These are phyloP conservation scores for Chrysoporthe deuterocubensis DNA, from an alignment of 2,329 filamentous ascomycete genomes.

Conservation along the genomic window DNA sequence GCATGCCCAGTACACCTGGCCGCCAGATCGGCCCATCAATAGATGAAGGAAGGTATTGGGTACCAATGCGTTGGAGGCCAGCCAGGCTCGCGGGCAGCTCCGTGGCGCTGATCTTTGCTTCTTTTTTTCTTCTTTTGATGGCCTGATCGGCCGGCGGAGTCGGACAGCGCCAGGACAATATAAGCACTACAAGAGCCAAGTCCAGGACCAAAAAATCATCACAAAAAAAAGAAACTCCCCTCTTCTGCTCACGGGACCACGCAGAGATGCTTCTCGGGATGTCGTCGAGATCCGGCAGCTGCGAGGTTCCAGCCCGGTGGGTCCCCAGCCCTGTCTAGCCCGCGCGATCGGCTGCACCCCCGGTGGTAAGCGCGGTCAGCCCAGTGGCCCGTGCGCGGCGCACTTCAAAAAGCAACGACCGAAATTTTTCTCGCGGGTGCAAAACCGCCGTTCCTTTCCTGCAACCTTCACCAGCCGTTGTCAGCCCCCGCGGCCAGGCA, in stretches of 20 bases:
- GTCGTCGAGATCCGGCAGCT: not conserved
- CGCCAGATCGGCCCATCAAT: not conserved
- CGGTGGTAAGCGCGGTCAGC: not conserved
- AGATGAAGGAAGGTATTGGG: not conserved
- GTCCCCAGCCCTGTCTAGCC: not conserved
- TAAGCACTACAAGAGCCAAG: not conserved
- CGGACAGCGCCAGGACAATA: not conserved
- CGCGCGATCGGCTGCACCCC: too few species aligned
- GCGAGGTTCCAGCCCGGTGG: not conserved
- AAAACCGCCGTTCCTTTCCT: not conserved
- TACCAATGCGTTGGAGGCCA: not conserved
- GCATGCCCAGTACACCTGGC: not conserved
- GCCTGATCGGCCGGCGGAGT: not conserved
- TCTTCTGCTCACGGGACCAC: not conserved
- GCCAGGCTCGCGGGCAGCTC: too few species aligned
- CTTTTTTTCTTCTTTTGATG: not conserved
- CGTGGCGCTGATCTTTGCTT: not conserved
- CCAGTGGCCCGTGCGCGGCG: slow-evolving; percentile 22
- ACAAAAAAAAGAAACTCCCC: not conserved
- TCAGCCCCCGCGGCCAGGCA: not conserved
- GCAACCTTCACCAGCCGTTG: not conserved
- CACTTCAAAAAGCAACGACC: slow-evolving; percentile 18
- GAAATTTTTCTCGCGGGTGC: slow-evolving; percentile 12
- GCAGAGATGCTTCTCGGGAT: not conserved
- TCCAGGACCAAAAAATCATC: not conserved